These are phyloP conservation scores for Candolleomyces efflorescens DNA, from an alignment of 768 basidiomycete species.

Conservation along the genomic window DNA sequence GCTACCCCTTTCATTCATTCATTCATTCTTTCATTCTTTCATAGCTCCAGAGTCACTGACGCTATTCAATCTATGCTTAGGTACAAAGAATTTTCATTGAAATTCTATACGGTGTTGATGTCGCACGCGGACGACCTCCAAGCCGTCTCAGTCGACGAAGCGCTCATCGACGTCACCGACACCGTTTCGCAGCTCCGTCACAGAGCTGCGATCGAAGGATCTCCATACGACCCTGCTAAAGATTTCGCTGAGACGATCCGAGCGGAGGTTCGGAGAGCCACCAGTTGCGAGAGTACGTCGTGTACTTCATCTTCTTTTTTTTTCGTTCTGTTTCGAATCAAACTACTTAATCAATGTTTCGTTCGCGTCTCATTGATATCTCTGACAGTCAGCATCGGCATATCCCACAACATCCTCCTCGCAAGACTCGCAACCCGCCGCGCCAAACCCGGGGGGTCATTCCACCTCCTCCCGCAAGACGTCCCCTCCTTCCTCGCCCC, in stretches of 20 bases:
- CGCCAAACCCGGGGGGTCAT: constrained; percentile 90
- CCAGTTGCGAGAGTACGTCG: constrained; percentile 75
- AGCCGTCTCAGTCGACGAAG: constrained; percentile 96
- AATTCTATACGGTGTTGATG: constrained; percentile 94
- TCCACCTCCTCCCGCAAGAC: constrained; percentile 59
- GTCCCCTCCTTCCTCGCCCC: constrained; percentile 55
- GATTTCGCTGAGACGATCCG: constrained; percentile 82
- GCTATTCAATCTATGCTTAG: constrained; percentile 31
- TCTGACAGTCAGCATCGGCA: constrained; percentile 96
- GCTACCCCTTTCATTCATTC: too few relatives aligned
- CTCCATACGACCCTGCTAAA: constrained; percentile 57
- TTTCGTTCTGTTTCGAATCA: too few relatives aligned
- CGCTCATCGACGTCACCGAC: constrained; percentile 81
- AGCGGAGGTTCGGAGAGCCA: constrained; percentile 67
- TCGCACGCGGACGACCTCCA: constrained; percentile 85
- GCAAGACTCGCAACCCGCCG: constrained; percentile 86
- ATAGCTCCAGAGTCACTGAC: background rate
- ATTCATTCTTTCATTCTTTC: background rate
- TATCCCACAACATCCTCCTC: constrained; percentile 87
- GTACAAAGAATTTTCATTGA: constrained; percentile 78
- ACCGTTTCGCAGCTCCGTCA: constrained; percentile 41
- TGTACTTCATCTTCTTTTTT: background rate
- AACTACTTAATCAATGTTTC: too few relatives aligned
- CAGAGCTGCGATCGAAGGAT: constrained; percentile 21
- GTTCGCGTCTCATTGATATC: too few relatives aligned